Evolutionary conservation across 305 asterid genomes (phyloP), one percentile per base, ranked within the genome.

Genomic region (Stenogyne calaminthoides): DNA sequence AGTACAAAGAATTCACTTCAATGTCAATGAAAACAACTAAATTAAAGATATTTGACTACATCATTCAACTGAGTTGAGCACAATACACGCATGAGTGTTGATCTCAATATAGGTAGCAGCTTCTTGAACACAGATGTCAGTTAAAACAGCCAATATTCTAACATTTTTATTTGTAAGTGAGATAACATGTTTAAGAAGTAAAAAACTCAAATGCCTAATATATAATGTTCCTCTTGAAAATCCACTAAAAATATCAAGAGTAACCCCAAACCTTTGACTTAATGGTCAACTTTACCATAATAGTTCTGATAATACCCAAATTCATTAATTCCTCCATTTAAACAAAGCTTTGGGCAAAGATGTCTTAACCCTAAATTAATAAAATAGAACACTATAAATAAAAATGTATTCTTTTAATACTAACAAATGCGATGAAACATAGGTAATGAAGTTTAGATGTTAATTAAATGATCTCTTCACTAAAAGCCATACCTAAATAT

Each of bases 401-500:
- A 20, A 55, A 52, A 12, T 34, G 22, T 58, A 11, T 51, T 18
- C 56, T 55, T 36, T 49, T 16, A 22, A 60, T 67, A 60, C 12
- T 49, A 62, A 64, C 46, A 47, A n/a, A 6, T 14, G 77, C 37
- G 37, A 51, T 69, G 36, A 36, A 69, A 62, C 52, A 72, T 12
- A 59, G 63, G 51, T 37, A 54, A 54, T 42, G 19, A 63, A 63
- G 69, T 55, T 25, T 36, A 57, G 77, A 39, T 55, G 51, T 51
- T 34, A 54, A 70, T 63, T 7, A 25, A 25, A 19, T 63, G 16
- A 57, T 44, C 52, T 62, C 57, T 61, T 62, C 27, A 49, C 55
- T 32, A 62, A 19, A 64, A 42, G 55, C 7, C 63, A 54, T 87
- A 93, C 99, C 99, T 85, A 75, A 88, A 96, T 86, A 96, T 87